A percentile compares a stretch with the other conserved stretches of the same genome.
Evolutionary conservation across 768 basidiomycete species (phyloP).

Genomic region (Amanita phalloides): DNA sequence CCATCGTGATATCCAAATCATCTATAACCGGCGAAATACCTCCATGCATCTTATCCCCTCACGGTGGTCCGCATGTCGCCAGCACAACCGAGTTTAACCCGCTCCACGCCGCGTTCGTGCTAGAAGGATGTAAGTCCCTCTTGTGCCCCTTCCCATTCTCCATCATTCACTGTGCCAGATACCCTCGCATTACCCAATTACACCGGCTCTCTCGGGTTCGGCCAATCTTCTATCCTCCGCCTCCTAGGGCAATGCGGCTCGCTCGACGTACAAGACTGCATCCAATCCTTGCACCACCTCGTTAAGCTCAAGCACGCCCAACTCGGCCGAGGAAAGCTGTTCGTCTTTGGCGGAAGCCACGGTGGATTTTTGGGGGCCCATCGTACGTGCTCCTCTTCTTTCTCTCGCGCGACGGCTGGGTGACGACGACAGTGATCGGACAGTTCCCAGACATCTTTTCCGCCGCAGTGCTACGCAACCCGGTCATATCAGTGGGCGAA

Average conservation of each 20-base stretch:
- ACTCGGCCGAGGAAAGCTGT: slow-evolving; percentile 39
- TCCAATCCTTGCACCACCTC: slow-evolving; percentile 41
- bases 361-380: slow-evolving; percentile 57
- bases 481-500: slow-evolving; percentile 54
- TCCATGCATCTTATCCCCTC: slow-evolving; percentile 39
- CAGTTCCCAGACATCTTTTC: slow-evolving; percentile 53
- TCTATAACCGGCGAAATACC: background rate
- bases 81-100: slow-evolving; percentile 38
- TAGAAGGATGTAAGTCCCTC: slow-evolving; percentile 50
- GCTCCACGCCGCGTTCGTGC: slow-evolving; percentile 29
- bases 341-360: slow-evolving; percentile 58
- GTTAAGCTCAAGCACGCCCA: slow-evolving; percentile 37
- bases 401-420: slow-evolving; percentile 26
- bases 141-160: background rate
- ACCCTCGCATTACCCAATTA: slow-evolving; percentile 56
- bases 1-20: background rate
- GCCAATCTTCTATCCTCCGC: slow-evolving; percentile 44
- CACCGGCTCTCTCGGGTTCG: slow-evolving; percentile 57
- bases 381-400: slow-evolving; percentile 24
- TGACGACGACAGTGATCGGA: slow-evolving; percentile 62
- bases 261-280: slow-evolving; percentile 57
- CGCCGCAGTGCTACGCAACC: slow-evolving; percentile 57
- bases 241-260: slow-evolving; percentile 51
- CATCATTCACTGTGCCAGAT: slow-evolving; percentile 19
- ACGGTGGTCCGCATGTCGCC: slow-evolving; percentile 54